Evolutionary conservation across 2,329 filamentous ascomycete species (phyloP).

Genomic region (Colletotrichum viniferum): DNA sequence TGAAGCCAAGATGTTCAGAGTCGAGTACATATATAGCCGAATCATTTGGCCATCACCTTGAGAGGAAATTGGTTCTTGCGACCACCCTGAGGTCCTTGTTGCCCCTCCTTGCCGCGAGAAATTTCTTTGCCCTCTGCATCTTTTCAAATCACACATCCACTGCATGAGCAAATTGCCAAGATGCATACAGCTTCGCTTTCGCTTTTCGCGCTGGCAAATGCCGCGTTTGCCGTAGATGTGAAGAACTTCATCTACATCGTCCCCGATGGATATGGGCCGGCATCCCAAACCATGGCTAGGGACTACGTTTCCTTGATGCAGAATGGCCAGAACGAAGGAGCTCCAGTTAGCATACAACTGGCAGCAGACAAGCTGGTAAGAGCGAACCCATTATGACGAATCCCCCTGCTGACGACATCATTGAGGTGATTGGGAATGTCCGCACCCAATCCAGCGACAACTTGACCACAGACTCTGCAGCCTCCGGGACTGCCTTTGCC

Average conservation of each 20-base stretch:
- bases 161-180: not conserved
- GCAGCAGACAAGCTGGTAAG: conserved; percentile 25
- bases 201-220: conserved; percentile 1
- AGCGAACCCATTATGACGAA: not conserved
- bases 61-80: not conserved
- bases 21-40: not conserved
- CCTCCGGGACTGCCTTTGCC: conserved; percentile 42
- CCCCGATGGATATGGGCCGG: conserved; percentile 33
- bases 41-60: not conserved
- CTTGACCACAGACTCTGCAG: conserved; percentile 44
- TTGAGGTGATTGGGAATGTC: conserved; percentile 33
- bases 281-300: conserved; percentile 33
- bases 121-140: not conserved
- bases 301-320: conserved; percentile 27
- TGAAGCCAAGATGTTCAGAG: not conserved
- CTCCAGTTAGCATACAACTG: conserved; percentile 24
- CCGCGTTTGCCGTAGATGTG: conserved; percentile 14
- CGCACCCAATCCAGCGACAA: conserved; percentile 34
- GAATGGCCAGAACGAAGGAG: conserved; percentile 23
- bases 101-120: not conserved
- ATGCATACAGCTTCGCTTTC: conserved; percentile 14
- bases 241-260: conserved; percentile 38
- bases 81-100: not conserved
- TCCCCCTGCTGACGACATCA: not conserved
- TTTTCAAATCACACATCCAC: not conserved